Evolutionary conservation across 345 rosid genomes (phyloP), one percentile per base, ranked within the genome.

Genomic region (Clarkia xantiana): DNA sequence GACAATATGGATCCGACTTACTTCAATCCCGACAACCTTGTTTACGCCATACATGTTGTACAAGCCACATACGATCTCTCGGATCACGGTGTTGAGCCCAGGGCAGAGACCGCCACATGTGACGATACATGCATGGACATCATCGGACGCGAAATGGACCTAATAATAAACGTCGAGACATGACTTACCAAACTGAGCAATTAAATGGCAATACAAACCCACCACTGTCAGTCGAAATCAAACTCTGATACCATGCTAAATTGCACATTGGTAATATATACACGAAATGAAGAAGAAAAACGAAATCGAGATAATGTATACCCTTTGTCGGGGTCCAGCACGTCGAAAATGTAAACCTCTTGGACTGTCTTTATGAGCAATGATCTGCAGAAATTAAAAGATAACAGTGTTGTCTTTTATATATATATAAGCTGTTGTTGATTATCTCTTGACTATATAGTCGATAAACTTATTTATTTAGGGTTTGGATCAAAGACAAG

Each of bases 71-170:
- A 85, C 97, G 1, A 85, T 61, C 70, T 89, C 97, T 71, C 95
- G 76, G 47, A 85, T 78, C 39, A 82, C 94, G 1, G 97, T 89
- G 67, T 89, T 89, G 49, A 89, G 81, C 34, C 95, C 95, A 0
- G 90, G 97, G 67, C 95, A 85, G 50, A 89, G 80, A 57, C 95
- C 97, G 10, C 97, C 97, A 29, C 97, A 89, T 18, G 97, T 85
- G 40, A 85, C 95, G 18, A 82, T 85, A 61, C 94, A 85, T 45
- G 97, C 94, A 45, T 69, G 75, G 44, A 80, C 95, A 63, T 90
- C 91, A 51, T 82, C 95, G 0, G 91, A 65, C 18, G 78, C 73
- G 29, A 85, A 85, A 60, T 80, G 80, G 47, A 86, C 76, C 97
- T 82, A 66, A 44, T 49, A 46, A 29, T n/a, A 64, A 42, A 42